These are phyloP conservation scores for Gyrodon lividus DNA, from an alignment of 768 basidiomycete species.

Conservation along the genomic window DNA sequence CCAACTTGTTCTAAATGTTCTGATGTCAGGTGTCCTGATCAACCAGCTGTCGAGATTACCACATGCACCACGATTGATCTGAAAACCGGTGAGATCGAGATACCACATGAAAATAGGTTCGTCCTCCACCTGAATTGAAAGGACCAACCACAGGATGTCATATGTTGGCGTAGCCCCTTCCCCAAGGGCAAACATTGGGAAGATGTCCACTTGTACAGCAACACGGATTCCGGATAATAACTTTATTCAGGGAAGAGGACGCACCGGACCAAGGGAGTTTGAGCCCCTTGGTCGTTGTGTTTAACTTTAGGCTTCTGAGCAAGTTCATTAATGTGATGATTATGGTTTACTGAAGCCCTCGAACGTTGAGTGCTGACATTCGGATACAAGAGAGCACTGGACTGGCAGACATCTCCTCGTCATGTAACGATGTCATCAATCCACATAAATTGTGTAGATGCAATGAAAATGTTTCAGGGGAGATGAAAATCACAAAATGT, in stretches of 20 bases:
- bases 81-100: constrained; percentile 47
- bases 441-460: too few species aligned
- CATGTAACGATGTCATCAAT: too few species aligned
- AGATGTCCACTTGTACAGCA: constrained; percentile 26
- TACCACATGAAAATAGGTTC: constrained; percentile 45
- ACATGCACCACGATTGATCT: constrained; percentile 48
- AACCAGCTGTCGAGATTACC: constrained; percentile 72
- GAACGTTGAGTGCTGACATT: too few species aligned
- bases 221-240: constrained; percentile 12
- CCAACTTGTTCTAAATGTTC: constrained; percentile 5
- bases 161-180: constrained; percentile 27
- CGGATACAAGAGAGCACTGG: too few species aligned
- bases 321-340: too few species aligned
- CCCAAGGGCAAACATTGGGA: constrained; percentile 35
- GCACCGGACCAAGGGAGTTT: too few species aligned
- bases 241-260: not conserved
- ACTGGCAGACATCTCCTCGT: too few species aligned
- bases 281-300: too few species aligned
- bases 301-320: too few species aligned
- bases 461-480: too few species aligned
- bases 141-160: constrained; percentile 2
- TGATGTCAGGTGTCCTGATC: constrained; percentile 55
- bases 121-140: constrained; percentile 19
- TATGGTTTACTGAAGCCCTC: too few species aligned
- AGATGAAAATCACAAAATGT: too few species aligned